Percentiles rank a stretch among this genome's conserved stretches.
These are phyloP conservation scores for Kentomonas sorsogonicus DNA, from an alignment of 208 protist species.

Conservation along the genomic window DNA sequence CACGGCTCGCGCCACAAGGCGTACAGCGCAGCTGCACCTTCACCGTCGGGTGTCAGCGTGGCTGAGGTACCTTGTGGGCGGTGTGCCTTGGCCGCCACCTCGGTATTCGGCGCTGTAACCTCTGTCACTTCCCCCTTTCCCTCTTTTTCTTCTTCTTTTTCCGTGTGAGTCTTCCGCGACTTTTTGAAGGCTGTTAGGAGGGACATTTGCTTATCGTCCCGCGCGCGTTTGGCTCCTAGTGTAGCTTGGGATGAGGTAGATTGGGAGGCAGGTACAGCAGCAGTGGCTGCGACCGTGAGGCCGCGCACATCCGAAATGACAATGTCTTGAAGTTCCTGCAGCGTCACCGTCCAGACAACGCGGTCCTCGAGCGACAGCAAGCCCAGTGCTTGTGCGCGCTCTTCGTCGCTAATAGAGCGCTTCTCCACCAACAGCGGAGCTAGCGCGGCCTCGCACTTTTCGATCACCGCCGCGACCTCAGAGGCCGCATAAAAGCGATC, in stretches of 20 bases:
- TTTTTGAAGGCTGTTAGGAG: constrained; percentile 52
- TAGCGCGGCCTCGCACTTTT: constrained; percentile 25
- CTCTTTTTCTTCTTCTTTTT: neutral
- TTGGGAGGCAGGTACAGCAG: too few species aligned
- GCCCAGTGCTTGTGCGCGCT: constrained; percentile 42
- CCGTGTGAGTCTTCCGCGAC: constrained; percentile 5
- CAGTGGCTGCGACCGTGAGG: too few species aligned
- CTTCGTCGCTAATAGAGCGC: constrained; percentile 38
- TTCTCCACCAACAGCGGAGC: constrained; percentile 41
- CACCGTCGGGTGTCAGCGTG: too few species aligned
- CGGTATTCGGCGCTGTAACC: too few species aligned
- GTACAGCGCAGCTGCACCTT: constrained; percentile 3
- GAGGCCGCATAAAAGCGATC: constrained; percentile 28
- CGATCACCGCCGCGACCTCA: constrained; percentile 40
- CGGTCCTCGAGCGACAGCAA: constrained; percentile 16
- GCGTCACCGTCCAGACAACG: constrained; percentile 59
- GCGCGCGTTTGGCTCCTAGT: too few species aligned
- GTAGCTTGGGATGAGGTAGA: too few species aligned
- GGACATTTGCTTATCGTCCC: constrained; percentile 43
- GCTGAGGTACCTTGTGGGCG: too few species aligned
- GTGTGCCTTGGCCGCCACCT: too few species aligned
- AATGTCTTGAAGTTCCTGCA: constrained; percentile 41
- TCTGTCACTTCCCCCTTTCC: too few species aligned
- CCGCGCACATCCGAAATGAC: constrained; percentile 75
- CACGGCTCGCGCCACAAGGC: constrained; percentile 7